Percentiles rank a stretch among this genome's conserved stretches.
Conservation (phyloP, 441 rosid genomes). For the Pelargonium australe region DNA sequence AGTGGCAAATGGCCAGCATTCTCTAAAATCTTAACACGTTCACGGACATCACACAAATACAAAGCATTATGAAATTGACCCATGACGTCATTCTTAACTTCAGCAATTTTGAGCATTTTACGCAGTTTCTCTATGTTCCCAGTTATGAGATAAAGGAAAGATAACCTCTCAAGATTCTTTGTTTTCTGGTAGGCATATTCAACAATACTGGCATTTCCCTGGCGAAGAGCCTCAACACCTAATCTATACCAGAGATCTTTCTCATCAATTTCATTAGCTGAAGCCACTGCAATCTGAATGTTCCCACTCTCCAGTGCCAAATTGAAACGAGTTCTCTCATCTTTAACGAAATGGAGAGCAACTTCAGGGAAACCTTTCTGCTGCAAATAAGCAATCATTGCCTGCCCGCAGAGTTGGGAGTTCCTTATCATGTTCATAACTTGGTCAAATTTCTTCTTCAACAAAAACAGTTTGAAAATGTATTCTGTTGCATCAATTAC, state of each 20-base stretch:
- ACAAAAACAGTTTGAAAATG: conserved; percentile 63
- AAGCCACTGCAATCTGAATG: conserved; percentile 82
- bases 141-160: conserved; percentile 75
- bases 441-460: conserved; percentile 70
- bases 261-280: conserved; percentile 87
- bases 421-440: conserved; percentile 90
- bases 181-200: conserved; percentile 93
- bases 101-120: conserved; percentile 84
- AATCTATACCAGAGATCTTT: conserved; percentile 84
- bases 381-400: conserved; percentile 86
- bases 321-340: conserved; percentile 80
- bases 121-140: conserved; percentile 74
- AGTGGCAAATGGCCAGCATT: conserved; percentile 69
- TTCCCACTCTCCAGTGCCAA: conserved; percentile 90
- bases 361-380: conserved; percentile 94
- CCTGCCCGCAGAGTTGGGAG: conserved; percentile 90
- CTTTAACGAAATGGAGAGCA: conserved; percentile 90
- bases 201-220: conserved; percentile 79
- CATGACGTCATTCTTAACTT: conserved; percentile 83
- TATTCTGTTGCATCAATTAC: conserved; percentile 77
- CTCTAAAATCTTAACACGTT: conserved; percentile 74
- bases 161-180: conserved; percentile 80
- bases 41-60: conserved; percentile 71
- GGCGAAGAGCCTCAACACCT: conserved; percentile 96
- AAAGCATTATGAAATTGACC: conserved; percentile 87